Percentiles rank a stretch among this genome's conserved stretches.
Evolutionary conservation across 768 basidiomycete species (phyloP).

Genomic region (Suillus cothurnatus): DNA sequence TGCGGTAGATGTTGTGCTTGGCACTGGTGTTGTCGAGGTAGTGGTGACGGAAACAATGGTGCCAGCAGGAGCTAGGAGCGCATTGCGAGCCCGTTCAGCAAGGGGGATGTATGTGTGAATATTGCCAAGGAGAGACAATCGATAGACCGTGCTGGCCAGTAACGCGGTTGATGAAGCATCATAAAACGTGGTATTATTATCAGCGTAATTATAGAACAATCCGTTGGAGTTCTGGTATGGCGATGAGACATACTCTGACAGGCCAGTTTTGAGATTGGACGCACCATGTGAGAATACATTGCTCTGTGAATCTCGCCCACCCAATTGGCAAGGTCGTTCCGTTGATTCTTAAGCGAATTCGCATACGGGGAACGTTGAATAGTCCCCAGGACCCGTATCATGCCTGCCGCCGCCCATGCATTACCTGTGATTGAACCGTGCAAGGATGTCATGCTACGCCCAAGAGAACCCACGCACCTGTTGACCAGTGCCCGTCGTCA

Average conservation of each 20-base stretch:
- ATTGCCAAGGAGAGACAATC: slow-evolving; percentile 57
- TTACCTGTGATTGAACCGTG: slow-evolving; percentile 53
- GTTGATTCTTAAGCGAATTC: slow-evolving; percentile 48
- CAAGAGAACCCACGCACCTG: slow-evolving; percentile 46
- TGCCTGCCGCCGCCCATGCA: slow-evolving; percentile 88
- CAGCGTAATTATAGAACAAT: slow-evolving; percentile 72
- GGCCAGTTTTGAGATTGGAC: slow-evolving; percentile 23
- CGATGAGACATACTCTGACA: neutral
- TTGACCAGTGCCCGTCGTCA: slow-evolving; percentile 80
- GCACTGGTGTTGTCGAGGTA: neutral
- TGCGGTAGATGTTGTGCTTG: slow-evolving; percentile 9
- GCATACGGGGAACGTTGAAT: slow-evolving; percentile 64
- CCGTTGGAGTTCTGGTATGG: slow-evolving; percentile 15
- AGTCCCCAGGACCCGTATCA: slow-evolving; percentile 79
- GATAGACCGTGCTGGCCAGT: slow-evolving; percentile 76
- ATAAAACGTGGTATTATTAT: slow-evolving; percentile 58
- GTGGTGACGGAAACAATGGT: slow-evolving; percentile 18
- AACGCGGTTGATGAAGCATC: slow-evolving; percentile 77
- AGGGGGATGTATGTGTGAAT: slow-evolving; percentile 51
- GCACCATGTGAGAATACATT: slow-evolving; percentile 63
- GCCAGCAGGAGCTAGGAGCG: slow-evolving; percentile 30
- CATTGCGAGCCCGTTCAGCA: slow-evolving; percentile 58
- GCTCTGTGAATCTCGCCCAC: slow-evolving; percentile 70
- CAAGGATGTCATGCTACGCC: neutral
- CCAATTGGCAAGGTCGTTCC: slow-evolving; percentile 65